Evolutionary conservation across 345 rosid genomes (phyloP), one percentile per base, ranked within the genome.

Genomic region (Lepidium didymum): DNA sequence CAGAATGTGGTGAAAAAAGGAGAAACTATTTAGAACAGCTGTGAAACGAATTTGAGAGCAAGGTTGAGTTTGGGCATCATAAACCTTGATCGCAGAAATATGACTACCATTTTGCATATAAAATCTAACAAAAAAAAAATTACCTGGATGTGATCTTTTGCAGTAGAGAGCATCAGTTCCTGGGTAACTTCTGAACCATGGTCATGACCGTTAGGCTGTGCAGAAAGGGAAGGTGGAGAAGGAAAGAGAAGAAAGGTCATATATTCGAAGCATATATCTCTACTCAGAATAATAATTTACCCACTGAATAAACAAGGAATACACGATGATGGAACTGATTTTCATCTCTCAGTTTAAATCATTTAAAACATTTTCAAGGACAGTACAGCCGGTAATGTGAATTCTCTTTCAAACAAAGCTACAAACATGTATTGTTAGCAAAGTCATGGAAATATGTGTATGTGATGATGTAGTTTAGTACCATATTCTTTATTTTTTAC

Each of bases 71-170:
- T 25, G 34, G 55, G 21, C 10, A 54, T 62, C 47, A 29, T 19
- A 56, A 47, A 44, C 23, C 56, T 38, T 56, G 29, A 16, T 29
- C 37, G 9, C 18, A 51, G 56, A 43, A 23, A 19, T 35, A 16
- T 42, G 53, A 64, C 9, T 47, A 49, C 16, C 43, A 23, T 23
- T 47, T 23, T 13, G 7, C 37, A 56, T 37, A 14, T 56, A 19
- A 23, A 18, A 50, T 36, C 56, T 67, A n/a, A 60, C 21, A 7
- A n/a, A 31, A 44, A 34, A 34, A 36, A 10, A 52, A 1, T 45
- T 67, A 90, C 98, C 96, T 90, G 93, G 64, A 93, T 93, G 76
- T 90, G 89, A 80, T 93, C 89, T 75, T 81, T 90, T 9, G 88
- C 84, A 52, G 82, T 53, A 73, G 87, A 78, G 83, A 85, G 90